These are phyloP conservation scores for Prinsepia uniflora DNA, from an alignment of 306 rosid species.

Conservation along the genomic window DNA sequence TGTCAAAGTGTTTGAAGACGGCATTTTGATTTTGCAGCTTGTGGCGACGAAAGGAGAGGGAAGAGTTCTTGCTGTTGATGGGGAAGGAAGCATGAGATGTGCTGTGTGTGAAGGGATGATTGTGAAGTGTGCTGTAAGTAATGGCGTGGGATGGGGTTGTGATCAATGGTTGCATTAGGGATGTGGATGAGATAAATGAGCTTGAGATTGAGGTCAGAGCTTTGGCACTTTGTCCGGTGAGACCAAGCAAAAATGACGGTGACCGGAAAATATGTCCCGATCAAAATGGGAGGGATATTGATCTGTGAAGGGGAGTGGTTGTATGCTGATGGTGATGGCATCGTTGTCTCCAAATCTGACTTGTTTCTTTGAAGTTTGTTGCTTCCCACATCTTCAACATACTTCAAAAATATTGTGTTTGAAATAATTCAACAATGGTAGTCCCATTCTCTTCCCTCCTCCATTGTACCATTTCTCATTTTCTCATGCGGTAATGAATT, in stretches of 20 bases:
- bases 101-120: slow-evolving; percentile 46
- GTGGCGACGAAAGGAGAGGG: slow-evolving; percentile 55
- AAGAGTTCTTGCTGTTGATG: slow-evolving; percentile 39
- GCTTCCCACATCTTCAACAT: too few species aligned
- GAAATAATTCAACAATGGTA: too few species aligned
- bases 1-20: slow-evolving; percentile 70
- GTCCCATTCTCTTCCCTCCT: too few species aligned
- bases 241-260: slow-evolving; percentile 39
- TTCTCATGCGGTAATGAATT: too few species aligned
- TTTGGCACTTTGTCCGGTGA: slow-evolving; percentile 52
- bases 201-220: slow-evolving; percentile 67
- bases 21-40: slow-evolving; percentile 50
- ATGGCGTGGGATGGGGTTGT: too few species aligned
- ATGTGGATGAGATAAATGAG: slow-evolving; percentile 23
- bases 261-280: slow-evolving; percentile 15
- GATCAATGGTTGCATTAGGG: slow-evolving; percentile 53
- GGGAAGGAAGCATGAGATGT: slow-evolving; percentile 42
- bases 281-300: slow-evolving; percentile 48
- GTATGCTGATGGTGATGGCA: slow-evolving; percentile 52
- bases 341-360: too few species aligned
- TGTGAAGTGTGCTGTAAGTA: too few species aligned
- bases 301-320: slow-evolving; percentile 68
- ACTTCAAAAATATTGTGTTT: too few species aligned
- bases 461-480: too few species aligned
- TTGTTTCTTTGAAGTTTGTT: too few species aligned